phyloP scores from a whole-genome alignment of 176 grass and related monocot species.

The Carex kokanica region DNA sequence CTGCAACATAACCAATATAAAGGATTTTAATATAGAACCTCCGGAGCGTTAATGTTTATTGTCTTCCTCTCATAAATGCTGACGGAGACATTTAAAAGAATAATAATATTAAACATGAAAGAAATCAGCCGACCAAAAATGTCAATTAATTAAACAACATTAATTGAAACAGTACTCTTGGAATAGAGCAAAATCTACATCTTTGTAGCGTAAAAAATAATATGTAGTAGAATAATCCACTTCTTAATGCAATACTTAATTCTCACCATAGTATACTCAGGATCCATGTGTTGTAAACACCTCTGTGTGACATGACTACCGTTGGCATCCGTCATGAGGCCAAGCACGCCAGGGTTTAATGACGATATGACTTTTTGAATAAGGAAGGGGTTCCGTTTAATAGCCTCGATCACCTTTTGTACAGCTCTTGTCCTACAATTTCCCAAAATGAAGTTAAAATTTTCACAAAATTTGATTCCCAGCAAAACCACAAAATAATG shows the following conservation, averaged over 20 bases:
- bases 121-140: neutral
- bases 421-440: constrained; percentile 65
- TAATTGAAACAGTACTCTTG: neutral
- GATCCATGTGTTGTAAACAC: constrained; percentile 60
- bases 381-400: constrained; percentile 37
- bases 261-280: constrained; percentile 51
- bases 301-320: constrained; percentile 60
- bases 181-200: neutral
- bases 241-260: neutral
- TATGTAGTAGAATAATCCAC: neutral
- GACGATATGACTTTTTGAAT: constrained; percentile 47
- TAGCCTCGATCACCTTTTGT: constrained; percentile 78
- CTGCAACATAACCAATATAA: constrained; percentile 38
- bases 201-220: neutral
- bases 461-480: neutral
- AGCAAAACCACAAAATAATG: neutral
- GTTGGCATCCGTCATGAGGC: constrained; percentile 69
- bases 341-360: constrained; percentile 41
- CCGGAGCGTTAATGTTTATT: neutral
- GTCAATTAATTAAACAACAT: neutral
- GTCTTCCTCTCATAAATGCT: neutral
- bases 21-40: neutral
- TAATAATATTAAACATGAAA: neutral
- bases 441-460: neutral
- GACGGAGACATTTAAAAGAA: neutral